phyloP scores from a whole-genome alignment of 116 monocot species.

The Dioscorea cayenensis region DNA sequence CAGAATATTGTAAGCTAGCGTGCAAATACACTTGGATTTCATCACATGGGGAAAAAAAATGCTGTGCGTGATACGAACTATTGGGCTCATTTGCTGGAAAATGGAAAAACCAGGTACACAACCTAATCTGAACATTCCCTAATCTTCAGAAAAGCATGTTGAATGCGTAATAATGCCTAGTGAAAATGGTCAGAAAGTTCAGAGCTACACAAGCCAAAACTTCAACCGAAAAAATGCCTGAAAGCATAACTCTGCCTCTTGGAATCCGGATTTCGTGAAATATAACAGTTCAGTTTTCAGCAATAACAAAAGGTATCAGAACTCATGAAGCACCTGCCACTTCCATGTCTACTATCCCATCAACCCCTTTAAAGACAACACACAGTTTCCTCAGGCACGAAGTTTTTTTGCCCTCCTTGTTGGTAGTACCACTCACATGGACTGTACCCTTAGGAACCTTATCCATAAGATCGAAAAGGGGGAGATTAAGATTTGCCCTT shows the following conservation, averaged over 20 bases:
- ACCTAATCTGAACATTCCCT: background rate
- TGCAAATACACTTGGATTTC: too few species aligned
- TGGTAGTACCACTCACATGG: constrained; percentile 61
- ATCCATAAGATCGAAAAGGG: constrained; percentile 71
- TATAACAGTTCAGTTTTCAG: background rate
- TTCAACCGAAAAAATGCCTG: background rate
- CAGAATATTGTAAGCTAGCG: too few species aligned
- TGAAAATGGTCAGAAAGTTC: background rate
- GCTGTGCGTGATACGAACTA: too few species aligned
- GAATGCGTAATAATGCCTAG: background rate
- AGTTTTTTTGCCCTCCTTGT: constrained; percentile 52
- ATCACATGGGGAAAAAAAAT: too few species aligned
- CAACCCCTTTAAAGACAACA: constrained; percentile 52
- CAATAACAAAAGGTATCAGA: background rate
- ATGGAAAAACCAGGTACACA: background rate
- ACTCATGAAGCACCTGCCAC: constrained; percentile 10
- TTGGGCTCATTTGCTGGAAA: background rate
- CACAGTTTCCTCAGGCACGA: constrained; percentile 70
- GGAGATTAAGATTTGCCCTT: constrained; percentile 61
- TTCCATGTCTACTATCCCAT: constrained; percentile 41
- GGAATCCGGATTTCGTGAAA: background rate
- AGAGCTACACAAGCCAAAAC: background rate
- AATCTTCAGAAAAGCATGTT: background rate
- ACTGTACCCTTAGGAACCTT: constrained; percentile 44
- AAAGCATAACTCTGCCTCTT: too few species aligned